A percentile compares a stretch with the other conserved stretches of the same genome.
Conservation (phyloP, 176 grass and related monocot genomes). For the Themeda triandra region DNA sequence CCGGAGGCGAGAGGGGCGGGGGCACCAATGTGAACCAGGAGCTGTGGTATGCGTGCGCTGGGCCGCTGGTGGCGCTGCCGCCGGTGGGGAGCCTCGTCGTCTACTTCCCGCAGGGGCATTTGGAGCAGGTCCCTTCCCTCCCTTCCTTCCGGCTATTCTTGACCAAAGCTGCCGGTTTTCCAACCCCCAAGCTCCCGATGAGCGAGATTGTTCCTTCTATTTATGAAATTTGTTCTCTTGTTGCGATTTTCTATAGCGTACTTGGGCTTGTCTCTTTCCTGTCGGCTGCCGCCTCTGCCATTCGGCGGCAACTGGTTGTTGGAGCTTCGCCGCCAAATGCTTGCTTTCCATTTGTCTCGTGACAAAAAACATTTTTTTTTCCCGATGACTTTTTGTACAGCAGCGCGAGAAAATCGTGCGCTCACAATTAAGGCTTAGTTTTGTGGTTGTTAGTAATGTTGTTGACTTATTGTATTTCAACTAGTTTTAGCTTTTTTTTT, state of each 20-base stretch:
- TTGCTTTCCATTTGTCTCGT: not conserved
- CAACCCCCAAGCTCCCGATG: not conserved
- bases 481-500: not conserved
- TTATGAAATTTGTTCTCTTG: not conserved
- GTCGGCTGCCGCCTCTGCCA: not conserved
- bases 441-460: not conserved
- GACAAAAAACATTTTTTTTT: not conserved
- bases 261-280: slow-evolving; percentile 16
- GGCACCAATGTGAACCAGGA: too few relatives aligned
- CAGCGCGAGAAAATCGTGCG: not conserved
- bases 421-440: not conserved
- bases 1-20: too few relatives aligned
- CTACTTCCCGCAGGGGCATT: slow-evolving; percentile 96
- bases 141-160: not conserved
- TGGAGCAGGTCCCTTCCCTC: slow-evolving; percentile 64
- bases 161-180: slow-evolving; percentile 24
- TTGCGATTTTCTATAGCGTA: not conserved
- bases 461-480: not conserved
- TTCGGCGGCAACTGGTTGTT: slow-evolving; percentile 6
- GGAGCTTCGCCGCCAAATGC: slow-evolving; percentile 9
- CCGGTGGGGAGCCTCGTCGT: slow-evolving; percentile 96
- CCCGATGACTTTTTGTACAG: not conserved
- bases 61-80: slow-evolving; percentile 38
- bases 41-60: too few relatives aligned
- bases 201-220: not conserved